phyloP scores from a whole-genome alignment of 495 filamentous ascomycete species.

The Tuber indicum region DNA sequence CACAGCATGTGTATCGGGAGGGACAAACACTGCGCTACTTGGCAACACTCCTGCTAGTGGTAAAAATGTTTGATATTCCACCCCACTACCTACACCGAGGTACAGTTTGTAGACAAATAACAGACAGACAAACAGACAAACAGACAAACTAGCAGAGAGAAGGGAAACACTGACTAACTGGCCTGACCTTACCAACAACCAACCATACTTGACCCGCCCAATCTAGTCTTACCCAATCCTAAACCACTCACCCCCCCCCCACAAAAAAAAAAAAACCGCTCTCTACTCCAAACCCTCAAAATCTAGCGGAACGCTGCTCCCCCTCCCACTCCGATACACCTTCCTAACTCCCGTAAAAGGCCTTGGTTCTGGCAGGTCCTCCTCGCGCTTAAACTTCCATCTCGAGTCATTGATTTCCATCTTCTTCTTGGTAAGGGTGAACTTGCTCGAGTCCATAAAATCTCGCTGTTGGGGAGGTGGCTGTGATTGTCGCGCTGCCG shows the following conservation, averaged over 20 bases:
- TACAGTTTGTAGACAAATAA: neutral
- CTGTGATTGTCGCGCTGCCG: slow-evolving; percentile 36
- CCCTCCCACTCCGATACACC: slow-evolving; percentile 81
- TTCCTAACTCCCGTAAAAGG: slow-evolving; percentile 64
- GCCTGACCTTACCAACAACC: neutral
- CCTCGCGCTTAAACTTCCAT: slow-evolving; percentile 82
- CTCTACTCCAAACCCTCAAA: slow-evolving; percentile 45
- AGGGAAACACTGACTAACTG: neutral
- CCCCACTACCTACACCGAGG: neutral
- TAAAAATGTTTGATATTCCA: neutral
- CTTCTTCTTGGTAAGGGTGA: slow-evolving; percentile 54
- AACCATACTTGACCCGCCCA: neutral
- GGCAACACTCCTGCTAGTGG: neutral
- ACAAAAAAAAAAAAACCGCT: neutral
- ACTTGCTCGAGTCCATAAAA: slow-evolving; percentile 66
- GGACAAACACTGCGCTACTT: neutral
- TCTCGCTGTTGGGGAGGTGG: slow-evolving; percentile 48
- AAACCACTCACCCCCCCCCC: neutral
- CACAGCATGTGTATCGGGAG: too few relatives aligned
- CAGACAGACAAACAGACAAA: neutral
- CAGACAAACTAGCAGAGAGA: neutral
- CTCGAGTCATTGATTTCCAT: slow-evolving; percentile 67
- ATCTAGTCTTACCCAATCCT: neutral
- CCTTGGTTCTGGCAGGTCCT: slow-evolving; percentile 74
- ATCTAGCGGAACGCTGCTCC: slow-evolving; percentile 89